Evolutionary conservation across 2,329 filamentous ascomycete genomes (phyloP).

Genomic region (Nemania bipapillata): DNA sequence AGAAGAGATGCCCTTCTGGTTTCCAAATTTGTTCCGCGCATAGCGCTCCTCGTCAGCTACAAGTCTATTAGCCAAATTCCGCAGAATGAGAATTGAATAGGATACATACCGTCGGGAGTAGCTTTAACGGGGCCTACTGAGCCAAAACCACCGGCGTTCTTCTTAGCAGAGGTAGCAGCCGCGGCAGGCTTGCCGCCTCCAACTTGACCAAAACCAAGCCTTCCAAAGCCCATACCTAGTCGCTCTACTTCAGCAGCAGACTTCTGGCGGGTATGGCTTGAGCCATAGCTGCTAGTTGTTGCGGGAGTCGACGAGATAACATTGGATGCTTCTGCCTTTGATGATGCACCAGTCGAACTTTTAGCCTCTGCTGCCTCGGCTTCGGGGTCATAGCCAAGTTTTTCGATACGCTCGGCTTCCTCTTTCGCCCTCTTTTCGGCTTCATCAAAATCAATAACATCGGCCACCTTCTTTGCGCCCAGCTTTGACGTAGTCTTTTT

Average conservation of each 20-base stretch:
- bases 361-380: slow-evolving; percentile 72
- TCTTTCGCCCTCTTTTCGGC: slow-evolving; percentile 97
- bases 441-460: slow-evolving; percentile 93
- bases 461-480: slow-evolving; percentile 89
- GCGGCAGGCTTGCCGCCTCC: slow-evolving; percentile 68
- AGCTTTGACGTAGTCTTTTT: slow-evolving; percentile 84
- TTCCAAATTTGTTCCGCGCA: slow-evolving; percentile 87
- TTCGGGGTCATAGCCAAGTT: slow-evolving; percentile 93
- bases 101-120: slow-evolving; percentile 69
- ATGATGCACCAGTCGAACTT: slow-evolving; percentile 49
- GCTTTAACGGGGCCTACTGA: slow-evolving; percentile 81
- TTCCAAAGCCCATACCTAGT: slow-evolving; percentile 85
- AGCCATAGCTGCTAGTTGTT: slow-evolving; percentile 73
- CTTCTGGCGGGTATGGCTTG: slow-evolving; percentile 69
- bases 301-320: slow-evolving; percentile 80
- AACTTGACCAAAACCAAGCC: slow-evolving; percentile 89
- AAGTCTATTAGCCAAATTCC: slow-evolving; percentile 41
- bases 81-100: slow-evolving; percentile 5
- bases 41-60: slow-evolving; percentile 81
- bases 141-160: slow-evolving; percentile 86
- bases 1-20: slow-evolving; percentile 94
- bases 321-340: slow-evolving; percentile 63
- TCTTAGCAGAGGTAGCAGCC: slow-evolving; percentile 68
- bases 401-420: slow-evolving; percentile 94
- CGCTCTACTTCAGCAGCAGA: slow-evolving; percentile 84